These are phyloP conservation scores for Fusarium sororula DNA, from an alignment of 2,329 filamentous ascomycete genomes.

Conservation along the genomic window DNA sequence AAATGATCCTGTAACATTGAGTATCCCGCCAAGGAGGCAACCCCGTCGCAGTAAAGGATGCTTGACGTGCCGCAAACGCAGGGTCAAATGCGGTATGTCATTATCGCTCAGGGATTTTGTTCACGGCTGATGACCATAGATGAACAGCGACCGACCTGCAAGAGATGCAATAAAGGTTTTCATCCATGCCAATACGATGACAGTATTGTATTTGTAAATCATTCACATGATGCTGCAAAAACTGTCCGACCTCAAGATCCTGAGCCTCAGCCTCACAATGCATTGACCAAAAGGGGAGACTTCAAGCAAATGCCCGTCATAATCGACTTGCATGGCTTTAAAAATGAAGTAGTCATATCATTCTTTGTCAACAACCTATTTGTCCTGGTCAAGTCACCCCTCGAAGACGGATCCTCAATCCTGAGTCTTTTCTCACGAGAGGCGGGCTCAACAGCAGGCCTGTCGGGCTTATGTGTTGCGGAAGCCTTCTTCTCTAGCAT, in stretches of 20 bases:
- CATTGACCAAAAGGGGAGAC: neutral
- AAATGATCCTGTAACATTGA: neutral
- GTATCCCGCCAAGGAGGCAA: neutral
- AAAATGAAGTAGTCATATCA: neutral
- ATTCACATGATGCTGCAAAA: too few relatives aligned
- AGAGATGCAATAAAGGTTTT: neutral
- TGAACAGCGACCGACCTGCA: neutral
- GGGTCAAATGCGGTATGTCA: neutral
- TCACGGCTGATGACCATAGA: neutral
- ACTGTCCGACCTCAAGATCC: too few relatives aligned
- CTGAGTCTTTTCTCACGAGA: neutral
- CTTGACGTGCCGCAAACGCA: neutral
- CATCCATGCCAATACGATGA: neutral
- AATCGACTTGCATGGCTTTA: neutral
- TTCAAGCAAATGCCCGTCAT: neutral
- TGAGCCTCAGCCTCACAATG: neutral
- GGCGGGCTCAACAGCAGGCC: neutral
- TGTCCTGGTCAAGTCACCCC: neutral
- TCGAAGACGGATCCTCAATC: neutral
- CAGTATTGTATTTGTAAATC: neutral
- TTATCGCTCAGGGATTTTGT: too few relatives aligned
- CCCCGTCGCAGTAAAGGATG: neutral
- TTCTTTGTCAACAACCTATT: neutral
- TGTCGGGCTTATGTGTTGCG: neutral
- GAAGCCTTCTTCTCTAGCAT: neutral